Base-by-base conservation (phyloP, 306 rosid genomes). In the Gillenia trifoliata region DNA sequence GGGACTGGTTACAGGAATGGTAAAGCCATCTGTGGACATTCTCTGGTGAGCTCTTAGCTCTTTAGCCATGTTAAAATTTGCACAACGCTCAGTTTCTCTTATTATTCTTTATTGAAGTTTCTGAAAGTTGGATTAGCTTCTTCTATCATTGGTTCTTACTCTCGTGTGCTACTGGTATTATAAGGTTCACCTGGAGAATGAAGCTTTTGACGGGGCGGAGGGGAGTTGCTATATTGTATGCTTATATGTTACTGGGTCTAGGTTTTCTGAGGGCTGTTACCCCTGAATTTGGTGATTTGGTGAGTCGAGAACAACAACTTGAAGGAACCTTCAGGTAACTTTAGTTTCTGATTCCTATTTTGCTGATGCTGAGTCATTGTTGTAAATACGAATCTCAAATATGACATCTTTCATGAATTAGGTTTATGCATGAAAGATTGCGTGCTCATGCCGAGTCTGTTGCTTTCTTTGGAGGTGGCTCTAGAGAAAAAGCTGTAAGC, bases 121-220 rank as follows among this genome's bases (percentile, higher is more conserved):
- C 52, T 61, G 55, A 17, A 38, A 54, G 30, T 55, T 55, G 29
- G 66, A 55, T 33, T 64, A 34, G 64, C 11, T 59, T 70, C 29
- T 15, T 55, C 68, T 23, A 70, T 36, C 36, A 41, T 17, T 62
- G 66, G 66, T 62, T 72, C 64, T 63, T 47, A 57, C 64, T 20
- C 55, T 54, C 41, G 33, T 15, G 62, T 63, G 62, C 66, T 71
- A 72, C 65, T 73, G 34, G 26, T 54, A 43, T 76, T 68, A 68
- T 28, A 82, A 94, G 99, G 99, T 94, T 94, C 85, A 94, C 99
- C n/a, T 94, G 97, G 99, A 94, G 99, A 85, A 94, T 94, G 99
- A 92, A 92, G 93, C 85, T 94, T 56, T 83, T 94, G 75, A 94
- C 99, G 19, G 99, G 99, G 75, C 94, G 65, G 77, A 90, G 97